Evolutionary conservation across 208 protist genomes (phyloP).

Genomic region (Trypanosoma platydactyli): DNA sequence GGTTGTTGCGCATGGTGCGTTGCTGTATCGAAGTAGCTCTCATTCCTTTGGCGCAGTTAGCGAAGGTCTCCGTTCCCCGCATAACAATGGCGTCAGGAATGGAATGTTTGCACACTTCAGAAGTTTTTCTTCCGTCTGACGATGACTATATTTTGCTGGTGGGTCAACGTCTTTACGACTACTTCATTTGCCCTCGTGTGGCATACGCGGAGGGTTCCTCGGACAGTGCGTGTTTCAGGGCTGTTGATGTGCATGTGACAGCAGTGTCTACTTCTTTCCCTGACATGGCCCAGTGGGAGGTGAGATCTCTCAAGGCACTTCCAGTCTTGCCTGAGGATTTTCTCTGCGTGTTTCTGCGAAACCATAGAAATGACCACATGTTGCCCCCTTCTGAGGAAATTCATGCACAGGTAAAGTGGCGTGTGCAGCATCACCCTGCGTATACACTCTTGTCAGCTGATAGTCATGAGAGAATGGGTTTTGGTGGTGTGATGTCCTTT

Average conservation of each 20-base stretch:
- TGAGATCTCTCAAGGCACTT: slow-evolving; percentile 5
- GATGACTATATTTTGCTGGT: slow-evolving; percentile 25
- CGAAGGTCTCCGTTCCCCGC: neutral
- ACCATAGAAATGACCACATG: neutral
- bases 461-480: neutral
- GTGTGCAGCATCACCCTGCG: slow-evolving; percentile 14
- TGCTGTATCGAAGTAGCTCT: slow-evolving; percentile 20
- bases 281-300: slow-evolving; percentile 7
- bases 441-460: slow-evolving; percentile 13
- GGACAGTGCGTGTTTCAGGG: neutral
- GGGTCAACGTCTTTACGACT: slow-evolving; percentile 27
- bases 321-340: slow-evolving; percentile 18
- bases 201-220: slow-evolving; percentile 5
- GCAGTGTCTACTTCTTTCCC: neutral
- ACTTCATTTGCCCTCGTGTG: slow-evolving; percentile 29
- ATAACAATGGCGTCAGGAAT: slow-evolving; percentile 4
- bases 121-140: neutral
- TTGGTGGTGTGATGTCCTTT: neutral
- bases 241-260: slow-evolving; percentile 21
- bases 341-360: slow-evolving; percentile 25
- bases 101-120: neutral
- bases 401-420: slow-evolving; percentile 13
- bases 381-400: slow-evolving; percentile 2
- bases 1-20: neutral
- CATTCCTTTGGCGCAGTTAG: neutral